Evolutionary conservation across 257 asterid genomes (phyloP).

Genomic region (Petunia secreta): DNA sequence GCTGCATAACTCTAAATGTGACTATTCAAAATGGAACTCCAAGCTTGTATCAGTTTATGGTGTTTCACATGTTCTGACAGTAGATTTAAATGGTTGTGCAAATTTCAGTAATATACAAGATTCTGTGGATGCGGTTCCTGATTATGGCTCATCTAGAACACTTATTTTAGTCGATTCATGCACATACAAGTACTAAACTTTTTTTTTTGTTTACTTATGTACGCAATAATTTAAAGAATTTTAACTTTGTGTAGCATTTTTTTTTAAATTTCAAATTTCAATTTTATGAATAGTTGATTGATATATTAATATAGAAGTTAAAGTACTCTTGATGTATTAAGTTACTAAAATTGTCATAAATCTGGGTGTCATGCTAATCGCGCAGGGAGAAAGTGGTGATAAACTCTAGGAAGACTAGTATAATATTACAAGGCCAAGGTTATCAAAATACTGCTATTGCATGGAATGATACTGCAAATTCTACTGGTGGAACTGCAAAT

Average conservation of each 20-base stretch:
- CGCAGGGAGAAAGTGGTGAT: constrained; percentile 75
- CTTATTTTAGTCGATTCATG: constrained; percentile 67
- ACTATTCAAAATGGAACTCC: constrained; percentile 53
- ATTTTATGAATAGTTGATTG: not conserved
- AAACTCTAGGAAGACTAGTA: constrained; percentile 53
- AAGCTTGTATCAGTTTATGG: constrained; percentile 47
- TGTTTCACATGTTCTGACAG: constrained; percentile 55
- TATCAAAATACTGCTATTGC: constrained; percentile 58
- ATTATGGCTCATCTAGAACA: constrained; percentile 48
- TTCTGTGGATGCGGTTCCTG: constrained; percentile 73
- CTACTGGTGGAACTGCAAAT: constrained; percentile 66
- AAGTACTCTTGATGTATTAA: not conserved
- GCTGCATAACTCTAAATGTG: constrained; percentile 36
- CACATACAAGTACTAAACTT: constrained; percentile 54
- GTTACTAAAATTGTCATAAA: not conserved
- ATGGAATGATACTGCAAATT: constrained; percentile 90
- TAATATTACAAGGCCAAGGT: constrained; percentile 82
- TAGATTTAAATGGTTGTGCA: constrained; percentile 68
- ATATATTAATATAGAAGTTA: not conserved
- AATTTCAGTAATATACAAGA: constrained; percentile 72
- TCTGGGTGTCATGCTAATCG: not conserved
- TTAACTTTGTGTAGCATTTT: not conserved
- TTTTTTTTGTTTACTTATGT: not conserved
- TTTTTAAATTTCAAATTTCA: not conserved
- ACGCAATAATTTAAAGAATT: not conserved